Evolutionary conservation across 2,329 filamentous ascomycete species (phyloP).

Genomic region (Pyrenochaeta sp.): DNA sequence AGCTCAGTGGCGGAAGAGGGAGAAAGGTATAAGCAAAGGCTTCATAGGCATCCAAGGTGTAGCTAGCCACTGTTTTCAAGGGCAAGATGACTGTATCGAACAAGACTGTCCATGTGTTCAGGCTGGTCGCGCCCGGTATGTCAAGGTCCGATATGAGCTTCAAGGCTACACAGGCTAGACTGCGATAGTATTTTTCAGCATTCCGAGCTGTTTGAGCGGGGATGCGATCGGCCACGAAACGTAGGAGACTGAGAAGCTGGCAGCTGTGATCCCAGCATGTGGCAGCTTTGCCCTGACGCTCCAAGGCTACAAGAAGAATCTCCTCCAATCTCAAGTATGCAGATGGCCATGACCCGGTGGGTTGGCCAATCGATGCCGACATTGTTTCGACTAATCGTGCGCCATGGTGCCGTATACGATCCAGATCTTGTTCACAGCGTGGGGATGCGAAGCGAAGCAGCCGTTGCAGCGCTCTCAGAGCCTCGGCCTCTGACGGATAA

Average conservation of each 20-base stretch:
- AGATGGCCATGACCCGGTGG: constrained; percentile 48
- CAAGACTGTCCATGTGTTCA: constrained; percentile 19
- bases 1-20: constrained; percentile 46
- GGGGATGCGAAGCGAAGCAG: constrained; percentile 55
- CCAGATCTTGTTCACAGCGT: constrained; percentile 47
- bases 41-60: constrained; percentile 48
- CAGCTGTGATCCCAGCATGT: constrained; percentile 17
- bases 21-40: constrained; percentile 54
- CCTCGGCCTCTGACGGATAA: constrained; percentile 50
- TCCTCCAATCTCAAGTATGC: constrained; percentile 52
- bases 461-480: constrained; percentile 50
- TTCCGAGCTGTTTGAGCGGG: constrained; percentile 44
- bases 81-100: constrained; percentile 37
- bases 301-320: constrained; percentile 47
- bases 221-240: constrained; percentile 42
- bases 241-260: constrained; percentile 28
- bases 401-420: constrained; percentile 51
- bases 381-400: constrained; percentile 45
- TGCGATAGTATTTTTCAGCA: constrained; percentile 39
- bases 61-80: constrained; percentile 41
- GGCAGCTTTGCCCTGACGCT: constrained; percentile 24
- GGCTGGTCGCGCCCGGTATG: neutral
- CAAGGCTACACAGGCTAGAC: constrained; percentile 35
- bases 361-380: constrained; percentile 26
- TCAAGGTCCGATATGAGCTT: constrained; percentile 16